Conservation (phyloP, 192 early-diverging fungal species). For the Dissophora globulifera region DNA sequence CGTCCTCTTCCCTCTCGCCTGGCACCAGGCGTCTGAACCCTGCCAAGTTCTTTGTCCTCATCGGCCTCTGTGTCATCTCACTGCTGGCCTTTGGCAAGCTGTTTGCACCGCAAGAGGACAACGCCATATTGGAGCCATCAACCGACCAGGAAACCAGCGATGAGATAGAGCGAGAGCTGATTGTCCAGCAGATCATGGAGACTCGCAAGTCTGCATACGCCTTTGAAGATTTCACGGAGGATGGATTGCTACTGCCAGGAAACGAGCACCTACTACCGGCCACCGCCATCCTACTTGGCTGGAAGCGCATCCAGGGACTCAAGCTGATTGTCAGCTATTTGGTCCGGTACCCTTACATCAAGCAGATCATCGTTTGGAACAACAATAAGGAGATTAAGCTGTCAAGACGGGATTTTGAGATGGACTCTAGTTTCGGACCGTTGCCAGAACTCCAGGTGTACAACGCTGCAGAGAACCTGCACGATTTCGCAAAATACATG, state of each 20-base stretch:
- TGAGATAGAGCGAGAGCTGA: conserved; percentile 21
- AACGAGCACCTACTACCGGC: conserved; percentile 52
- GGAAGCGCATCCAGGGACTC: conserved; percentile 54
- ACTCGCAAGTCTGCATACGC: conserved; percentile 29
- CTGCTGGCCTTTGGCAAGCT: conserved; percentile 15
- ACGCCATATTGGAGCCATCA: background rate
- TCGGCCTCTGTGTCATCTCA: conserved; percentile 16
- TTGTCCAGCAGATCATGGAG: conserved; percentile 36
- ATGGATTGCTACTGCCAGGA: conserved; percentile 20
- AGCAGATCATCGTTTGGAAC: conserved; percentile 66
- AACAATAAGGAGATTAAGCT: conserved; percentile 51
- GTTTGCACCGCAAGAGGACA: conserved; percentile 1
- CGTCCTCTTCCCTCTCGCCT: background rate
- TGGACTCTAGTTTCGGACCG: conserved; percentile 24
- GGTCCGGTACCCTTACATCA: conserved; percentile 64
- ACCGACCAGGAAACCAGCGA: conserved; percentile 4
- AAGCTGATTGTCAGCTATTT: conserved; percentile 57
- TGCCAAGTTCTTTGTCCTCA: conserved; percentile 29
- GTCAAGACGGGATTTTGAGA: conserved; percentile 30
- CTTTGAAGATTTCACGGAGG: conserved; percentile 52
- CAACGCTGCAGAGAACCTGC: conserved; percentile 61
- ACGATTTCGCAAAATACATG: conserved; percentile 64
- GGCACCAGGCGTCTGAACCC: conserved; percentile 15
- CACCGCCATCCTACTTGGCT: conserved; percentile 64
- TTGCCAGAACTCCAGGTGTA: conserved; percentile 52